Evolutionary conservation across 139 green algal species (phyloP), one percentile per base, ranked within the genome.

Genomic region (Chlorella ohadii): DNA sequence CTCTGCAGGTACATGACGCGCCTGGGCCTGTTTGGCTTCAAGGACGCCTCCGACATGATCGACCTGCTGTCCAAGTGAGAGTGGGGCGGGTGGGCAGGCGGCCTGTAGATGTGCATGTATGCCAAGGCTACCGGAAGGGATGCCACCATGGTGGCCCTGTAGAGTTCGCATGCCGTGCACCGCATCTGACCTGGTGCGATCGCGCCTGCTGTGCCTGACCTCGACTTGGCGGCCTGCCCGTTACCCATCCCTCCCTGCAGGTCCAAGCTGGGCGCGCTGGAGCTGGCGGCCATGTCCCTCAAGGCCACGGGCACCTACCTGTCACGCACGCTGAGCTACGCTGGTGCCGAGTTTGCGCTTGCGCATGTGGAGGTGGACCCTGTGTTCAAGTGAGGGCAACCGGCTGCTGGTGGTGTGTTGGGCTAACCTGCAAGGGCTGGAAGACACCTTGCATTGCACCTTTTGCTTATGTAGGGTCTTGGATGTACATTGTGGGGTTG

Each of bases 1-100:
- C n/a, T 28, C 11, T 5, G 72, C 44, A 78, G 72, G 20, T 98
- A 98, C 90, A 98, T 98, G 93, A 87, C 77, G 17, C 93, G 95
- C 33, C 88, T 97, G 72, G 86, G 90, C 36, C 83, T 78, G 25
- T 86, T 57, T 34, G 93, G 93, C 5, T 93, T 91, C 74, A 77
- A 83, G 34, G 83, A 91, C 31, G 91, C 86, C 2, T 67, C 86
- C 51, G 90, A 96, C 64, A 82, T 96, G 34, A 87, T 96, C 34
- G 82, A 89, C 13, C 47, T 81, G 47, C 83, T 91, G 25, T 83
- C 71, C 36, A 84, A 83, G 82, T 84, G 55, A 77, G 79, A 68
- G n/a, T 44, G 73, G 31, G 31, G 9, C 4, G 44, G 44, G 22
- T 34, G 44, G n/a, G n/a, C n/a, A n/a, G n/a, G n/a, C n/a, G n/a